These are phyloP conservation scores for Thuidium tamariscinum DNA, from an alignment of 225 moss, liverwort and hornwort species.

Conservation along the genomic window DNA sequence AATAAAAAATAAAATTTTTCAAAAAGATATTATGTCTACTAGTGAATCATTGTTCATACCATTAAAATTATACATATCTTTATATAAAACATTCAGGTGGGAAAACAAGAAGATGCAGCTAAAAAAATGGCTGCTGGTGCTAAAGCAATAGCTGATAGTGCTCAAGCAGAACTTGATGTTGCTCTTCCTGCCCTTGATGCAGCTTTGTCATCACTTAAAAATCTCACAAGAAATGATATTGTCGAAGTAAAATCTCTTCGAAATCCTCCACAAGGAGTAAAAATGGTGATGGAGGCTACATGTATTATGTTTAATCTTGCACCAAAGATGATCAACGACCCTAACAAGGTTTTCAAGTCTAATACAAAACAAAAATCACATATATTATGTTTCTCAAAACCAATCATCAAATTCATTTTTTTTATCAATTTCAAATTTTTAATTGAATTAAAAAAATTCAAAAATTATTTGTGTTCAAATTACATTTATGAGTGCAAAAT, in stretches of 20 bases:
- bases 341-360: slow-evolving; percentile 34
- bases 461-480: background rate
- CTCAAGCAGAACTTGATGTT: slow-evolving; percentile 76
- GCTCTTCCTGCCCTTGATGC: slow-evolving; percentile 78
- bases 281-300: slow-evolving; percentile 92
- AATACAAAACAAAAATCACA: no score
- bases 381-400: no score
- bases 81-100: slow-evolving; percentile 23
- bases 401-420: no score
- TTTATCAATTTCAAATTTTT: no score
- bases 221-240: slow-evolving; percentile 76
- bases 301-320: slow-evolving; percentile 73
- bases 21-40: no score
- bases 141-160: slow-evolving; percentile 83
- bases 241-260: slow-evolving; percentile 85
- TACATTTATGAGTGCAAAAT: background rate
- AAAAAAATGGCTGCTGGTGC: slow-evolving; percentile 71
- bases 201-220: slow-evolving; percentile 63
- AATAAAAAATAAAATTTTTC: fast-evolving
- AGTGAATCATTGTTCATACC: background rate
- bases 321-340: slow-evolving; percentile 78
- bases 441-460: no score
- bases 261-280: slow-evolving; percentile 87
- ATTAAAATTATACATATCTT: background rate
- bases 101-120: slow-evolving; percentile 69